Evolutionary conservation across 768 basidiomycete genomes (phyloP).

Genomic region (Mycena rebaudengoi): DNA sequence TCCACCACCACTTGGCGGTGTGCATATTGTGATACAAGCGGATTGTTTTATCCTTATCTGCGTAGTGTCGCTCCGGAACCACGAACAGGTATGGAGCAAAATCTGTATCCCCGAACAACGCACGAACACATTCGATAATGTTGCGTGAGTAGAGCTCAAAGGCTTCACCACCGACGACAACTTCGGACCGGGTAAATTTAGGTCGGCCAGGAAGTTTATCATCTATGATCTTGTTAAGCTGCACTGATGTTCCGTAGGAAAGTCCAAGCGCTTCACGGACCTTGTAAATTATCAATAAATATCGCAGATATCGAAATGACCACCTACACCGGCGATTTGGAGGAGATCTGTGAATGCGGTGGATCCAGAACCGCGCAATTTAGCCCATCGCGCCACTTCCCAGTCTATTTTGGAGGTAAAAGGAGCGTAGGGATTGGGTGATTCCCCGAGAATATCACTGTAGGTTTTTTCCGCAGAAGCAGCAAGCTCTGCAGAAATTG

Average conservation of each 20-base stretch:
- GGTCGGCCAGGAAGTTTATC: slow-evolving; percentile 36
- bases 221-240: slow-evolving; percentile 46
- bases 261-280: slow-evolving; percentile 36
- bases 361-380: slow-evolving; percentile 43
- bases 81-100: slow-evolving; percentile 35
- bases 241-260: slow-evolving; percentile 37
- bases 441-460: not conserved
- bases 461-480: not conserved
- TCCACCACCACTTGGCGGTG: slow-evolving; percentile 63
- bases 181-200: slow-evolving; percentile 29
- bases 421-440: slow-evolving; percentile 34
- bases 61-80: slow-evolving; percentile 42
- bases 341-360: slow-evolving; percentile 49
- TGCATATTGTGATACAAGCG: slow-evolving; percentile 49
- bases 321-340: slow-evolving; percentile 46
- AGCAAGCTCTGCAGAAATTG: not conserved
- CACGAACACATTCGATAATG: slow-evolving; percentile 39
- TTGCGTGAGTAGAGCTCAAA: slow-evolving; percentile 38
- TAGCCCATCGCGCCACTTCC: slow-evolving; percentile 50
- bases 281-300: slow-evolving; percentile 37
- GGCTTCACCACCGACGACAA: slow-evolving; percentile 33
- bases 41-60: slow-evolving; percentile 29
- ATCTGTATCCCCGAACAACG: slow-evolving; percentile 40
- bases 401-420: slow-evolving; percentile 47
- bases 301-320: slow-evolving; percentile 10